Evolutionary conservation across 257 asterid genomes (phyloP).

Genomic region (Leonotis leonurus): DNA sequence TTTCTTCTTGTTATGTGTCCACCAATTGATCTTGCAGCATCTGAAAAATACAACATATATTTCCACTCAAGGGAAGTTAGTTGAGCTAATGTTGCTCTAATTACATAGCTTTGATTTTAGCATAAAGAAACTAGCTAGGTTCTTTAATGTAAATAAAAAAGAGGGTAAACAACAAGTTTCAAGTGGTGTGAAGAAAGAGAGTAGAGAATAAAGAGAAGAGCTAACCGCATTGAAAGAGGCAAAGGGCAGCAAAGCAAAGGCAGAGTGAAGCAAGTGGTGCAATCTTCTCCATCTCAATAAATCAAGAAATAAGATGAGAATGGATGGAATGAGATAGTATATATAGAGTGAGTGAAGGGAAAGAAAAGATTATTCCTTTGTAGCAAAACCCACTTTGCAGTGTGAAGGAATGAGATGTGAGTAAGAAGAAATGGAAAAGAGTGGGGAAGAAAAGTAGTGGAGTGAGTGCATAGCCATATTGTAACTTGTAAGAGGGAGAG

Average conservation of each 20-base stretch:
- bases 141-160: no score
- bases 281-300: slow-evolving; percentile 24
- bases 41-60: slow-evolving; percentile 10
- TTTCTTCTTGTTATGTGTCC: slow-evolving; percentile 20
- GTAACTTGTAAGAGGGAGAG: neutral
- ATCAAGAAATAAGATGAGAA: neutral
- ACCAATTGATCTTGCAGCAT: slow-evolving; percentile 33
- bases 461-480: neutral
- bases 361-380: slow-evolving; percentile 39
- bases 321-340: neutral
- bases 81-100: neutral
- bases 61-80: neutral
- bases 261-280: slow-evolving; percentile 23
- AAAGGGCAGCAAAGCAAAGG: slow-evolving; percentile 29
- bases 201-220: neutral
- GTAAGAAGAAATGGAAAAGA: slow-evolving; percentile 44
- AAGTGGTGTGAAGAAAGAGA: neutral
- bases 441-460: slow-evolving; percentile 14
- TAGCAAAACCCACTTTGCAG: slow-evolving; percentile 27
- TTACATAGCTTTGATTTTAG: no score
- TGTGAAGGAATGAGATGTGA: slow-evolving; percentile 28
- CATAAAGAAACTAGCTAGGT: neutral
- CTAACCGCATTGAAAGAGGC: slow-evolving; percentile 39
- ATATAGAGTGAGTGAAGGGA: neutral
- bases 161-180: no score